Conservation (phyloP, 2,329 filamentous ascomycete genomes). For the Dactylonectria estremocensis region DNA sequence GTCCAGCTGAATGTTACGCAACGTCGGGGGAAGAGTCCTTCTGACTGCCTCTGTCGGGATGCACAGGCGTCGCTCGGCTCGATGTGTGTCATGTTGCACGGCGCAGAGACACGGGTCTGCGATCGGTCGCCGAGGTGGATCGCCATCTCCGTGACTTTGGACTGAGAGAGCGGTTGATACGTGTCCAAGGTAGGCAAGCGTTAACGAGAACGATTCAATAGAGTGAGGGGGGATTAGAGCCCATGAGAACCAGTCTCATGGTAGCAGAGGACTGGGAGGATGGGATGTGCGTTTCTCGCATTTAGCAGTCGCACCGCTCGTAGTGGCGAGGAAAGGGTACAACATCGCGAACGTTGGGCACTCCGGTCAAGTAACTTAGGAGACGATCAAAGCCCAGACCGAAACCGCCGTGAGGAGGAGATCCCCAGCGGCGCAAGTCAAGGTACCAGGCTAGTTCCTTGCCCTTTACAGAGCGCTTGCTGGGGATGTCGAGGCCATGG, state of each 20-base stretch:
- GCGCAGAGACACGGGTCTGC: slow-evolving; percentile 39
- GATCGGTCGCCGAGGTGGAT: slow-evolving; percentile 38
- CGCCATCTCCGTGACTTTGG: slow-evolving; percentile 12
- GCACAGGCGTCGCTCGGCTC: slow-evolving; percentile 44
- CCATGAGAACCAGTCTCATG: slow-evolving; percentile 15
- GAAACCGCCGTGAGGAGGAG: slow-evolving; percentile 91
- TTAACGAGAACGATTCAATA: slow-evolving; percentile 43
- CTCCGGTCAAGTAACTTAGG: slow-evolving; percentile 85
- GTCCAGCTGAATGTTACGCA: slow-evolving; percentile 24
- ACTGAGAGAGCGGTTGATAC: slow-evolving; percentile 15
- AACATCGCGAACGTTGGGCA: slow-evolving; percentile 86
- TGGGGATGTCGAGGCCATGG: slow-evolving; percentile 71
- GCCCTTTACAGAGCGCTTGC: slow-evolving; percentile 47
- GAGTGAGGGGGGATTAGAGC: slow-evolving; percentile 9
- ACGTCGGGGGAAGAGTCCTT: slow-evolving; percentile 17
- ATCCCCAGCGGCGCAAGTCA: slow-evolving; percentile 91
- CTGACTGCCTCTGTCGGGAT: slow-evolving; percentile 32
- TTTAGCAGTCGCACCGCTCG: slow-evolving; percentile 73
- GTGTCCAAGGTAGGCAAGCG: slow-evolving; percentile 48
- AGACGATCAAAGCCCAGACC: slow-evolving; percentile 92
- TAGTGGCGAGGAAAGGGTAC: slow-evolving; percentile 87
- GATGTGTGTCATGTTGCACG: slow-evolving; percentile 43
- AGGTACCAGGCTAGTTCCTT: slow-evolving; percentile 83
- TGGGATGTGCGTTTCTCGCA: neutral
- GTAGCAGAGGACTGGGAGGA: slow-evolving; percentile 3